These are phyloP conservation scores for Fistulina hepatica DNA, from an alignment of 1,284 basidiomycete species.

Conservation along the genomic window DNA sequence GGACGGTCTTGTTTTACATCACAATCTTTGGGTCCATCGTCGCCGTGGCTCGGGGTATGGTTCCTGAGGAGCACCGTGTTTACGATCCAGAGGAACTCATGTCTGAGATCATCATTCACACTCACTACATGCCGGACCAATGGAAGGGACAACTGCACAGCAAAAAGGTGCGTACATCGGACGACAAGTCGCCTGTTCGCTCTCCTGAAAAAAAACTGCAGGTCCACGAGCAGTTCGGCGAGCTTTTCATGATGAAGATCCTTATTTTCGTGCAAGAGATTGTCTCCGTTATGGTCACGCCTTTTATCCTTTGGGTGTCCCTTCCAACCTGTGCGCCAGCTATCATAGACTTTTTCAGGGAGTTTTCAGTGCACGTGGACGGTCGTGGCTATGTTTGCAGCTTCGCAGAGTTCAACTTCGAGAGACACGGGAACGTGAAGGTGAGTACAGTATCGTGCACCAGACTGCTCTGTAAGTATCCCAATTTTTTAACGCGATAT, in stretches of 20 bases:
- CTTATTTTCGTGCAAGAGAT: conserved; percentile 83
- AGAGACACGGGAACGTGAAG: conserved; percentile 81
- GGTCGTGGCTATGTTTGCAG: conserved; percentile 95
- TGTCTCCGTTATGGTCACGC: conserved; percentile 85
- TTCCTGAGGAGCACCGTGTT: conserved; percentile 86
- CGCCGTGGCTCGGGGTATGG: conserved; percentile 87
- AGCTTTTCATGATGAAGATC: conserved; percentile 83
- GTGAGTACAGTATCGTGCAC: conserved; percentile 27
- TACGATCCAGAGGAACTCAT: conserved; percentile 91
- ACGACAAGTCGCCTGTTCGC: conserved; percentile 1
- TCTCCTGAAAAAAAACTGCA: conserved; percentile 21
- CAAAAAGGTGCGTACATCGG: conserved; percentile 48
- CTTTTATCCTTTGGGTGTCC: conserved; percentile 89
- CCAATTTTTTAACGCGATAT: conserved; percentile 3
- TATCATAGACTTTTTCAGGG: conserved; percentile 92
- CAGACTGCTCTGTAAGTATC: too few relatives aligned
- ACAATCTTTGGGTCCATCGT: conserved; percentile 82
- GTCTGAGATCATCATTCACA: conserved; percentile 84
- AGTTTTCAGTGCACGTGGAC: conserved; percentile 94
- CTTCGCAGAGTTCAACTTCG: conserved; percentile 97
- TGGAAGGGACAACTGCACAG: conserved; percentile 90
- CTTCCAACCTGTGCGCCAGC: conserved; percentile 80
- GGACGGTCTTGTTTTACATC: conserved; percentile 90
- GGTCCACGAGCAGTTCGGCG: conserved; percentile 85
- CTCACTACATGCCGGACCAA: conserved; percentile 89